Percentiles rank a stretch among this genome's conserved stretches.
These are phyloP conservation scores for Ceratocystis smalleyi DNA, from an alignment of 2,329 filamentous ascomycete species.

Conservation along the genomic window DNA sequence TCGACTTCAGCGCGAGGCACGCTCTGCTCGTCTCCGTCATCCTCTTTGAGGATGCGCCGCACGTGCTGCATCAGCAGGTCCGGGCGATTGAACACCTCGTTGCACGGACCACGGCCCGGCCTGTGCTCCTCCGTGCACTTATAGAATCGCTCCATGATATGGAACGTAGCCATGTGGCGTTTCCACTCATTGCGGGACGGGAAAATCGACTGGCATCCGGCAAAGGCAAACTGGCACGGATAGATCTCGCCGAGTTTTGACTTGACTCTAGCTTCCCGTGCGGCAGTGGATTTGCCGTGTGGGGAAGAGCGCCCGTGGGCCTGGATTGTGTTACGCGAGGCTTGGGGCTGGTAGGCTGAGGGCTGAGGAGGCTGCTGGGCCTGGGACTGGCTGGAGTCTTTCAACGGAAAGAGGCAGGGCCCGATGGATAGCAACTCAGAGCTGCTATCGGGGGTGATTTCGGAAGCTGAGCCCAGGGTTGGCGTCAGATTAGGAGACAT, in stretches of 20 bases:
- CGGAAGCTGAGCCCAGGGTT: not conserved
- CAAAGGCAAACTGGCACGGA: constrained; percentile 58
- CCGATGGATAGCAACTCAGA: not conserved
- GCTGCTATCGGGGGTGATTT: not conserved
- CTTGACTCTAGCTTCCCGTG: not conserved
- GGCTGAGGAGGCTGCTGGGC: not conserved
- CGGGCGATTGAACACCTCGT: constrained; percentile 68
- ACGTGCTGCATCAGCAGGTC: constrained; percentile 84
- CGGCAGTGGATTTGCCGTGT: too few relatives aligned
- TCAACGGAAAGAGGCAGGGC: not conserved
- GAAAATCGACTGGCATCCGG: constrained; percentile 60
- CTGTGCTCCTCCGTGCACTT: constrained; percentile 42
- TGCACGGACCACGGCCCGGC: constrained; percentile 22
- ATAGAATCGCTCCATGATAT: constrained; percentile 60
- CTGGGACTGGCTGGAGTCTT: not conserved
- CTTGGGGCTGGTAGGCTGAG: not conserved
- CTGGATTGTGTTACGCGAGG: too few relatives aligned
- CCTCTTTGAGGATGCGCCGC: constrained; percentile 52
- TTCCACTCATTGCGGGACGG: constrained; percentile 91
- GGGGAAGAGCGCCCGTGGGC: too few relatives aligned
- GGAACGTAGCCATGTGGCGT: constrained; percentile 66
- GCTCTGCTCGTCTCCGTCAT: constrained; percentile 32
- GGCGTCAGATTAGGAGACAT: not conserved
- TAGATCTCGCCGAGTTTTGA: not conserved
- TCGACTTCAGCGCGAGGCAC: constrained; percentile 28